Percentiles rank a stretch among this genome's conserved stretches.
Conservation (phyloP, 768 basidiomycete genomes). For the Pleurotus giganteus region DNA sequence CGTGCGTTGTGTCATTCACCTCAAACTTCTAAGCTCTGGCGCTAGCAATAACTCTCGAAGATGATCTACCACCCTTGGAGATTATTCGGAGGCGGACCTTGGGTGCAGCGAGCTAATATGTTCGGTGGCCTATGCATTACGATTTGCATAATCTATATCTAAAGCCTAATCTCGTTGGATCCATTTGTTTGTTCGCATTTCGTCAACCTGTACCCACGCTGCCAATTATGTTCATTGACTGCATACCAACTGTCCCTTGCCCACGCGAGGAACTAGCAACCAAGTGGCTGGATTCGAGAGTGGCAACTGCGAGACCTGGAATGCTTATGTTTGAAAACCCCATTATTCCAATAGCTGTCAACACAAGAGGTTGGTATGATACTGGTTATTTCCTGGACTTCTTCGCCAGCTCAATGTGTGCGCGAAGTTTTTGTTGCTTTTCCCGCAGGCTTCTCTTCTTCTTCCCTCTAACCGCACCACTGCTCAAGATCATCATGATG, state of each 20-base stretch:
- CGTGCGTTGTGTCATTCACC: too few species aligned
- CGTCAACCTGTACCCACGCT: too few species aligned
- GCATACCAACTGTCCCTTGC: too few species aligned
- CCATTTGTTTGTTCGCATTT: background rate
- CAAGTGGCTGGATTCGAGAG: too few species aligned
- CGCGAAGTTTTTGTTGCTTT: conserved; percentile 76
- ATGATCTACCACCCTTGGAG: conserved; percentile 5
- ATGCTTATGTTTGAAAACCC: too few species aligned
- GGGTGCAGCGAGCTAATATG: background rate
- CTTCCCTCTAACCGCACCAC: conserved; percentile 74
- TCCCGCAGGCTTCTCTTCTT: conserved; percentile 80
- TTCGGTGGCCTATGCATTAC: background rate
- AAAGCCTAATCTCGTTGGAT: background rate
- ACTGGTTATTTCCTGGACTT: conserved; percentile 31
- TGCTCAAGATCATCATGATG: conserved; percentile 89
- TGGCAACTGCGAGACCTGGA: too few species aligned
- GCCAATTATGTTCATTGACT: too few species aligned
- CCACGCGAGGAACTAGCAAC: too few species aligned
- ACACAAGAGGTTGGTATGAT: background rate
- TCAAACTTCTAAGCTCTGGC: too few species aligned
- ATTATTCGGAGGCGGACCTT: conserved; percentile 7
- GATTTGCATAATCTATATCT: conserved; percentile 3
- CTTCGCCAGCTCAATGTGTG: conserved; percentile 73
- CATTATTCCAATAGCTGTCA: too few species aligned
- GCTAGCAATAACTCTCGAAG: conserved; percentile 1